Base-by-base conservation (phyloP, 306 rosid genomes). In the Cucurbita pepo region DNA sequence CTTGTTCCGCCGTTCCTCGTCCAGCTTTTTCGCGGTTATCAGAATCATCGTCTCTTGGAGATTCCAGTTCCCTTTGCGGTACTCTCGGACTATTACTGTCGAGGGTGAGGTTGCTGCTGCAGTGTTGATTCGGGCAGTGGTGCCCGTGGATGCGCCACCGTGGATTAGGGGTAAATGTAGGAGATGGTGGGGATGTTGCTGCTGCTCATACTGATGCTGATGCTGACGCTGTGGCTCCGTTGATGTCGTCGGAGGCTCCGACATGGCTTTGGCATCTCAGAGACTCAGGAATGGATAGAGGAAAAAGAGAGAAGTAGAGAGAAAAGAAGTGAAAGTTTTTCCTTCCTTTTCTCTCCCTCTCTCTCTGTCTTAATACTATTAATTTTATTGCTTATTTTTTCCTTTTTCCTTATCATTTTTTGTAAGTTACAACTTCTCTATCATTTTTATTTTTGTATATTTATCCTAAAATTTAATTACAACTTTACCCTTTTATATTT, bases 11-110 rank as follows among this genome's bases (percentile, higher is more conserved):
- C 90, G 81, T 15, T 85, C 90, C 44, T 85, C 92, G 78, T 85
- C 88, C 6, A 80, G 88, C 58, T 80, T 82, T 64, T 85, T 88
- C 5, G 92, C 92, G 0, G 88, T 77, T 72, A 85, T 88, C 41
- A 88, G 80, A 72, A 78, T 80, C 16, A 85, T 79, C 4, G 92
- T 88, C 19, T 88, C 92, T 52, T 82, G 84, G 59, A 82, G 58
- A 37, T 80, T 88, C 92, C 92, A 88, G 88, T 88, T 88, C 0
- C 92, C 92, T 43, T 88, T 88, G 0, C 89, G 81, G 81, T 88
- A 85, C 57, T 88, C 92, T 62, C 92, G 70, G 19, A 21, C 15
- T 4, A 71, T n/a, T 43, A 44, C 65, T 74, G 13, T 22, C 0
- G 81, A 51, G 1, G 72, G 45, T 21, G 72, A 66, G 10, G 55